These are phyloP conservation scores for Anthracocystis setariae DNA, from an alignment of 1,284 basidiomycete genomes.

Conservation along the genomic window DNA sequence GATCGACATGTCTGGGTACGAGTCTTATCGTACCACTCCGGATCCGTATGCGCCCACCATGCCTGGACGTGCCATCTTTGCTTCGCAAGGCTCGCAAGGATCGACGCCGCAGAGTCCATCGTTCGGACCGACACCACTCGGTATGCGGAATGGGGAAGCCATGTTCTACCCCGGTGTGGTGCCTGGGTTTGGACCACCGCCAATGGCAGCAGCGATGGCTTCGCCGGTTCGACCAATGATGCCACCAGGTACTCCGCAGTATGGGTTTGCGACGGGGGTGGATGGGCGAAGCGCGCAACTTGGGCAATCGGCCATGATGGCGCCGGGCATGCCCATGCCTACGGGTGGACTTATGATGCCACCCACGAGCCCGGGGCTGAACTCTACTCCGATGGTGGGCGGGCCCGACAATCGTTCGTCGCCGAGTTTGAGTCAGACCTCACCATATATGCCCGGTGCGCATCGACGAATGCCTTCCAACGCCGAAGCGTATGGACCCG, in stretches of 20 bases:
- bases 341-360: slow-evolving; percentile 26
- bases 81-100: slow-evolving; percentile 41
- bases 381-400: slow-evolving; percentile 13
- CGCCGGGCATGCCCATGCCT: slow-evolving; percentile 38
- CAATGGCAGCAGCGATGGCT: slow-evolving; percentile 25
- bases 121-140: slow-evolving; percentile 34
- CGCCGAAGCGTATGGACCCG: slow-evolving; percentile 23
- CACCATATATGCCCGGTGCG: slow-evolving; percentile 22
- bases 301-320: slow-evolving; percentile 41
- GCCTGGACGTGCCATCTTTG: slow-evolving; percentile 48
- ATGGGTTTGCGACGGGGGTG: slow-evolving; percentile 20
- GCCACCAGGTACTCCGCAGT: slow-evolving; percentile 30
- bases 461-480: slow-evolving; percentile 31
- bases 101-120: slow-evolving; percentile 47
- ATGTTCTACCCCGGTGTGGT: slow-evolving; percentile 38
- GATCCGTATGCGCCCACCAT: slow-evolving; percentile 54
- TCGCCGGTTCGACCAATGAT: slow-evolving; percentile 24
- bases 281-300: slow-evolving; percentile 26
- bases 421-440: slow-evolving; percentile 25
- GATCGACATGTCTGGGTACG: slow-evolving; percentile 54
- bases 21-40: slow-evolving; percentile 54
- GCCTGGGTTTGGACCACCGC: slow-evolving; percentile 26
- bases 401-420: slow-evolving; percentile 22
- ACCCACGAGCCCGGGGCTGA: slow-evolving; percentile 31
- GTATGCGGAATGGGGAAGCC: slow-evolving; percentile 39